phyloP scores from a whole-genome alignment of 352 stramenopile species.

The Phytophthora ramorum region DNA sequence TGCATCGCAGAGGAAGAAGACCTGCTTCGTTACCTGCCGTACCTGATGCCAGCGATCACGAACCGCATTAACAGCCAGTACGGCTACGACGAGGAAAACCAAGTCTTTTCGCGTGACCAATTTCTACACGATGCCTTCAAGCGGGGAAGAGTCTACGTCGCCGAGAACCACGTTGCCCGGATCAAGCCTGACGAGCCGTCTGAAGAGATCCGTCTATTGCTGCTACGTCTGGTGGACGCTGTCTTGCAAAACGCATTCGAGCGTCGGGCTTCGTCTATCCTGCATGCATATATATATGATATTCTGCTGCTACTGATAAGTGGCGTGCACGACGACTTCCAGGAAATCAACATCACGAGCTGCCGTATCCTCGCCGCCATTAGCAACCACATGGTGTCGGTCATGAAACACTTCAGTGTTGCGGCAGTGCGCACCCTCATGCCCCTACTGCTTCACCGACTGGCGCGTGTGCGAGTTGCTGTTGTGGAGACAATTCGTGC shows the following conservation, averaged over 20 bases:
- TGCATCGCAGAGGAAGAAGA: conserved; percentile 61
- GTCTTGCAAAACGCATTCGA: conserved; percentile 65
- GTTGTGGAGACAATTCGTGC: conserved; percentile 83
- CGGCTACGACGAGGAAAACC: conserved; percentile 77
- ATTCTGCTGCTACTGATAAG: conserved; percentile 71
- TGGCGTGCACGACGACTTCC: conserved; percentile 88
- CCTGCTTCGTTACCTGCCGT: conserved; percentile 73
- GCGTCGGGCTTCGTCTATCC: conserved; percentile 65
- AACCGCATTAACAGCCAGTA: conserved; percentile 74
- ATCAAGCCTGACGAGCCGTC: conserved; percentile 70
- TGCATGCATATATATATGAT: conserved; percentile 87
- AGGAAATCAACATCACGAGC: conserved; percentile 82
- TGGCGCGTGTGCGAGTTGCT: conserved; percentile 89
- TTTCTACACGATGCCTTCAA: conserved; percentile 83
- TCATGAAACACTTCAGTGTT: conserved; percentile 95
- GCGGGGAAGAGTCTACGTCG: conserved; percentile 67
- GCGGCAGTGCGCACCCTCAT: conserved; percentile 82
- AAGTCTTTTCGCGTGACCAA: conserved; percentile 71
- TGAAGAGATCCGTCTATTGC: conserved; percentile 77
- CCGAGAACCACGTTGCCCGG: conserved; percentile 43
- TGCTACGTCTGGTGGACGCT: conserved; percentile 58
- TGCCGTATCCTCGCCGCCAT: conserved; percentile 59
- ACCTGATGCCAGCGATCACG: conserved; percentile 74
- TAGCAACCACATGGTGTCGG: conserved; percentile 83
- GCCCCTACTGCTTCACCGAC: conserved; percentile 91